Conservation (phyloP, 495 filamentous ascomycete genomes). For the Podospora pseudoanserina region DNA sequence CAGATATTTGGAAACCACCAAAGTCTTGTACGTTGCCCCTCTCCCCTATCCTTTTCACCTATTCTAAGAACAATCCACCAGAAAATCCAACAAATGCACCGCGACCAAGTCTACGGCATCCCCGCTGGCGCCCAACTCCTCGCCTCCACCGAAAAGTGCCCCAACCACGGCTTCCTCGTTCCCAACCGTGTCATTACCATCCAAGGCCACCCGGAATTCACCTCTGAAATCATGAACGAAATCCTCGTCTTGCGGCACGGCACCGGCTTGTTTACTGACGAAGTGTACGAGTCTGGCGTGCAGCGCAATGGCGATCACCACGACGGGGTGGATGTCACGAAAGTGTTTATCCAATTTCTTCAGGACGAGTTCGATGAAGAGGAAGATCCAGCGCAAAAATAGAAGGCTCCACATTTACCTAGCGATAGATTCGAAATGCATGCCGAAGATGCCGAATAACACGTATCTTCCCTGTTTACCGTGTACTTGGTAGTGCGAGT, state of each 20-base stretch:
- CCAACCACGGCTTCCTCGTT: constrained; percentile 77
- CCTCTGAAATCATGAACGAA: constrained; percentile 65
- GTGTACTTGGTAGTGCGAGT: no score
- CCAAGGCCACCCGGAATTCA: constrained; percentile 93
- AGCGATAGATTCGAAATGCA: background rate
- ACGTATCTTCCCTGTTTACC: no score
- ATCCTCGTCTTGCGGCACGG: constrained; percentile 58
- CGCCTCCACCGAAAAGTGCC: constrained; percentile 62
- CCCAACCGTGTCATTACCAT: constrained; percentile 66
- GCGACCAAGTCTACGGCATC: constrained; percentile 66
- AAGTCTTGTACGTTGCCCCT: constrained; percentile 38
- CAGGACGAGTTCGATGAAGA: constrained; percentile 40
- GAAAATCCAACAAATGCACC: constrained; percentile 80
- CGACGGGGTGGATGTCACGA: constrained; percentile 68
- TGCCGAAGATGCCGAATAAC: no score
- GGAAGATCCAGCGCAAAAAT: background rate
- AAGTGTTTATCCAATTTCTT: constrained; percentile 71
- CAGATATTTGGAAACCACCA: constrained; percentile 63
- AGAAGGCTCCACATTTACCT: background rate
- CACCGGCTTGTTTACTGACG: constrained; percentile 63
- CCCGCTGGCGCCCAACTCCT: constrained; percentile 61
- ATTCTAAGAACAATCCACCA: no score
- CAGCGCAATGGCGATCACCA: constrained; percentile 60
- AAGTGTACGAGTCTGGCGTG: constrained; percentile 62
- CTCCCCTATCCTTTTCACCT: no score